Percentiles rank a stretch among this genome's conserved stretches.
Conservation (phyloP, 2,329 filamentous ascomycete species). For the Cercospora berteroae region DNA sequence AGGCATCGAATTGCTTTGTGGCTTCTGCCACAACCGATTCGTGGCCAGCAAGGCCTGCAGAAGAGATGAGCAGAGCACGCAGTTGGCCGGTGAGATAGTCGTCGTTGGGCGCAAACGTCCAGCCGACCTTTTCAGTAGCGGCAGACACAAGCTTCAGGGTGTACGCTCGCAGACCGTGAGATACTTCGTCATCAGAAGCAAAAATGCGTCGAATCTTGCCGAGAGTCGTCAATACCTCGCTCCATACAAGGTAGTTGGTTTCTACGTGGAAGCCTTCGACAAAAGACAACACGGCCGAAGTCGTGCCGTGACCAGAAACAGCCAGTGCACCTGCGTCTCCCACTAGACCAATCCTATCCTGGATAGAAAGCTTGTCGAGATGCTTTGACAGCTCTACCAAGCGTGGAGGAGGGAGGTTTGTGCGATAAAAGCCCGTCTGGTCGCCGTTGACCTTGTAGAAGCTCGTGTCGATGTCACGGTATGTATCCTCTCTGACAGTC, state of each 20-base stretch:
- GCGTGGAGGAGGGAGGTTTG: constrained; percentile 85
- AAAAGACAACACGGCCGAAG: constrained; percentile 76
- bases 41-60: constrained; percentile 75
- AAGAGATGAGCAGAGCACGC: constrained; percentile 74
- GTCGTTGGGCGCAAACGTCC: constrained; percentile 75
- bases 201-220: constrained; percentile 81
- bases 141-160: constrained; percentile 71
- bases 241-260: constrained; percentile 84
- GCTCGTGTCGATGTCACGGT: constrained; percentile 68
- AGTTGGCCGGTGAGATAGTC: constrained; percentile 80
- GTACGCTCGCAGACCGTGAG: constrained; percentile 73
- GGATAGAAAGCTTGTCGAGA: constrained; percentile 70
- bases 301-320: constrained; percentile 79
- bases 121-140: constrained; percentile 77
- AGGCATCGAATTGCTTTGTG: constrained; percentile 75
- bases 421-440: constrained; percentile 85
- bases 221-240: constrained; percentile 75
- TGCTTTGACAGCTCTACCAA: constrained; percentile 76
- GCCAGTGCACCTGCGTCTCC: constrained; percentile 88
- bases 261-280: constrained; percentile 81
- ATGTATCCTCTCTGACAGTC: constrained; percentile 71
- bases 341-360: constrained; percentile 91
- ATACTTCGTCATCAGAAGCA: constrained; percentile 68
- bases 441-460: constrained; percentile 96
- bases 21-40: constrained; percentile 69